Evolutionary conservation across 495 filamentous ascomycete species (phyloP), one percentile per base, ranked within the genome.

Genomic region (Parathielavia hyrcaniae): DNA sequence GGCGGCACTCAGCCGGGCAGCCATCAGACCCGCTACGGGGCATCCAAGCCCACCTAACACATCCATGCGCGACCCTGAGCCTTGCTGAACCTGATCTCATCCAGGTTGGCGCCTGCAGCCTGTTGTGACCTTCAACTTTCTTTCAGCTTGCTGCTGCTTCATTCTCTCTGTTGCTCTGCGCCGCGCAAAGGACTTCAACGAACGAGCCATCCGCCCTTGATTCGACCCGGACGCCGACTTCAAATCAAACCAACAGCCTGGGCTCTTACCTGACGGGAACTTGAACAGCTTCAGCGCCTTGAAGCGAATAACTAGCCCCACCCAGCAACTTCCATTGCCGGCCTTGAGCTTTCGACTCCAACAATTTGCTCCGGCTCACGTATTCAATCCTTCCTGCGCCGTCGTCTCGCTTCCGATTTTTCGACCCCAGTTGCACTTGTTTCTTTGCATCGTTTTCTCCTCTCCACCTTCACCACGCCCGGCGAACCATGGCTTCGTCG

Each of bases 401-500:
- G 17, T 9, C 19, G 19, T 41, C 39, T 17, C 39, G 16, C 26
- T 51, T 51, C 9, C 17, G n/a, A 23, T 6, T 51, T 13, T 5
- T 19, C 16, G 34, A 12, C 44, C 1, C 1, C 35, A 22, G 11
- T 9, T 38, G 23, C 36, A 23, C 35, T 8, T n/a, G 20, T 20
- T 1, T 13, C 51, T 20, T 32, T 16, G 14, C 55, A 39, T 57
- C 44, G 10, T 23, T 23, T 17, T 20, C 17, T 17, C 20, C 32
- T 20, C 35, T 35, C 45, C 52, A 39, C 52, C 46, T 50, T 55
- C 36, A 38, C 60, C 53, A 47, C 57, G 4, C 14, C 44, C 22
- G 55, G 52, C 63, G 64, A 10, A n/a, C 46, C 46, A 49, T 49
- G 66, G 61, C 61, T 20, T 57, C 64, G 35, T 30, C 57, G 38